Conservation (phyloP, 2,329 filamentous ascomycete genomes). For the Ceratocystis smalleyi region DNA sequence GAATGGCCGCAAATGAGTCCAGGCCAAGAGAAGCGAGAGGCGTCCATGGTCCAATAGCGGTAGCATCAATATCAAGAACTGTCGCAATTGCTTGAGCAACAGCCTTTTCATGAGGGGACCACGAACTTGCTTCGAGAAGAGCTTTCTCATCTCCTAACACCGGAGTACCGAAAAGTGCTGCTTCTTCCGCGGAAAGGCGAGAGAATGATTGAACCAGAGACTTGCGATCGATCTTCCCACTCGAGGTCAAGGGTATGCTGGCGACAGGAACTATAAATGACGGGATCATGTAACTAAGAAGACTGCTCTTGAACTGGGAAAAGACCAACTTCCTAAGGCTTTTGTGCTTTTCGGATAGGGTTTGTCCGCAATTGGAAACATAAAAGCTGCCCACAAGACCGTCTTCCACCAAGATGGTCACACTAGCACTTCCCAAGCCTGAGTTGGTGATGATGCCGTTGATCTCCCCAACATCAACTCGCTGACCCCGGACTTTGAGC, state of each 20-base stretch:
- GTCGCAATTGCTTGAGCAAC: constrained; percentile 41
- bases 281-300: constrained; percentile 70
- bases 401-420: constrained; percentile 42
- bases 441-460: constrained; percentile 38
- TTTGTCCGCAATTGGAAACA: constrained; percentile 28
- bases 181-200: constrained; percentile 13
- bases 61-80: constrained; percentile 30
- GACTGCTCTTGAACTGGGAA: constrained; percentile 33
- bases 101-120: constrained; percentile 39
- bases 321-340: constrained; percentile 23
- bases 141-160: neutral
- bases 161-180: neutral
- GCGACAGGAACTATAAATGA: constrained; percentile 56
- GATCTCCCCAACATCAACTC: constrained; percentile 66
- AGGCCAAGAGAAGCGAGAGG: constrained; percentile 67
- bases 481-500: constrained; percentile 65
- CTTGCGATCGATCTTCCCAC: constrained; percentile 57
- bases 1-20: constrained; percentile 70
- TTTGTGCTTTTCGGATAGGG: neutral
- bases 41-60: constrained; percentile 43
- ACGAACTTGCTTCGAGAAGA: constrained; percentile 20
- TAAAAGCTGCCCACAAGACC: constrained; percentile 56
- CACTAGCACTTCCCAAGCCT: constrained; percentile 41
- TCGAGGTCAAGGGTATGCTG: constrained; percentile 52
- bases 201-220: constrained; percentile 35